phyloP scores from a whole-genome alignment of 208 protist genomes.

The Trypanosoma platydactyli region DNA sequence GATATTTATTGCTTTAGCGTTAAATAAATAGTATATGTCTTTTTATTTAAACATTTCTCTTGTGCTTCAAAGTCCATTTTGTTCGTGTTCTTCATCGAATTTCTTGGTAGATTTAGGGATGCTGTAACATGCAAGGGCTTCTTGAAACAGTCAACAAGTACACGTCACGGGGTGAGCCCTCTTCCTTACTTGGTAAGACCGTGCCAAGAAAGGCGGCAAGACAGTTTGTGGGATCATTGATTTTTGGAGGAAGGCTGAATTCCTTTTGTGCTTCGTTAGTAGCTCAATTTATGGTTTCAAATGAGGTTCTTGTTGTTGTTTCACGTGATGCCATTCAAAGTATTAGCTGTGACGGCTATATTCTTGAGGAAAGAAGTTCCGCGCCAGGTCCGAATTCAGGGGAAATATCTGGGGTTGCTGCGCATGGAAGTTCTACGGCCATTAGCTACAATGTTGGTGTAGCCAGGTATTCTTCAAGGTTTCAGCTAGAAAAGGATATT shows the following conservation, averaged over 20 bases:
- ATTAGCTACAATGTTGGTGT: slow-evolving; percentile 25
- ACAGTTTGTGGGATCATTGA: slow-evolving; percentile 57
- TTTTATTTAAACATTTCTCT: slow-evolving; percentile 2
- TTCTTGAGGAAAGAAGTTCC: slow-evolving; percentile 32
- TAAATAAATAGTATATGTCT: slow-evolving; percentile 6
- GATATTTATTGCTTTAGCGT: slow-evolving; percentile 2
- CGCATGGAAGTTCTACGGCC: slow-evolving; percentile 27
- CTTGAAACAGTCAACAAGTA: slow-evolving; percentile 66
- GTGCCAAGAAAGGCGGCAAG: slow-evolving; percentile 35
- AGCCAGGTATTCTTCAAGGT: slow-evolving; percentile 20
- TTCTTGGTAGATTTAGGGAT: slow-evolving; percentile 15
- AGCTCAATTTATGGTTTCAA: slow-evolving; percentile 60
- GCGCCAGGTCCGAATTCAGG: slow-evolving; percentile 35
- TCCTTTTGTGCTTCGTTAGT: slow-evolving; percentile 47
- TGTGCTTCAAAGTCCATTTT: slow-evolving; percentile 5
- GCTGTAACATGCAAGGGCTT: slow-evolving; percentile 59
- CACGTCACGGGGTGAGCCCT: slow-evolving; percentile 30
- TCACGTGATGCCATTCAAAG: slow-evolving; percentile 67
- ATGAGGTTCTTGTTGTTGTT: slow-evolving; percentile 55
- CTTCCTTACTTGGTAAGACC: slow-evolving; percentile 27
- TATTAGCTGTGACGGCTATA: slow-evolving; percentile 53
- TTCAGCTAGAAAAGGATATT: slow-evolving; percentile 22
- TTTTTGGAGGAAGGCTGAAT: slow-evolving; percentile 40
- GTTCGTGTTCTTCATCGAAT: slow-evolving; percentile 8
- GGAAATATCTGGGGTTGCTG: slow-evolving; percentile 58